These are phyloP conservation scores for Coemansia aciculifera DNA, from an alignment of 192 early-diverging fungal species.

Conservation along the genomic window DNA sequence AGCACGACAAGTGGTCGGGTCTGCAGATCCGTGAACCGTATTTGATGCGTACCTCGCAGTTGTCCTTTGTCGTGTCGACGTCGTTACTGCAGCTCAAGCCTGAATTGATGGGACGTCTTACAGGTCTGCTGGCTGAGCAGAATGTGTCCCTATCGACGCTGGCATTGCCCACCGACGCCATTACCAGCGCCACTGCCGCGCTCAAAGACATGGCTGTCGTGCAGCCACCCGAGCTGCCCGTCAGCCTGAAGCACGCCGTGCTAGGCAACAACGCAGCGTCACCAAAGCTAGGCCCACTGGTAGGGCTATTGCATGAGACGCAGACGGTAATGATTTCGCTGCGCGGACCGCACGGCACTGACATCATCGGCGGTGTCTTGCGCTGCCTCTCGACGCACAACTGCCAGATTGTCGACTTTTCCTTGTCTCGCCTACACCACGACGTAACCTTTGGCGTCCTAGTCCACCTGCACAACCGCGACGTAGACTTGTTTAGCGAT, in stretches of 20 bases:
- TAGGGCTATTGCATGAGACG: slow-evolving; percentile 40
- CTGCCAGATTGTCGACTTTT: slow-evolving; percentile 84
- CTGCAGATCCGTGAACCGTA: slow-evolving; percentile 72
- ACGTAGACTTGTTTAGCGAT: slow-evolving; percentile 77
- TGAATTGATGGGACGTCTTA: slow-evolving; percentile 65
- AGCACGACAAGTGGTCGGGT: slow-evolving; percentile 82
- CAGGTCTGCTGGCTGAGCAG: slow-evolving; percentile 37
- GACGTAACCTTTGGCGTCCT: slow-evolving; percentile 94
- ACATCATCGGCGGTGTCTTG: slow-evolving; percentile 84
- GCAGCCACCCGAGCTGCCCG: slow-evolving; percentile 4
- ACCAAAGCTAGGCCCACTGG: slow-evolving; percentile 56
- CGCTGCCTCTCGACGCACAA: slow-evolving; percentile 70
- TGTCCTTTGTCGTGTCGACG: slow-evolving; percentile 69
- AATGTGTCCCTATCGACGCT: slow-evolving; percentile 34
- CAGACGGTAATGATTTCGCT: slow-evolving; percentile 82
- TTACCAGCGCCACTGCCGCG: slow-evolving; percentile 21
- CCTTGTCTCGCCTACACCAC: slow-evolving; percentile 85
- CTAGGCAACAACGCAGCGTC: slow-evolving; percentile 54
- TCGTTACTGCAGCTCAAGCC: slow-evolving; percentile 68
- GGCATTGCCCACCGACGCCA: slow-evolving; percentile 14
- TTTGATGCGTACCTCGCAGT: slow-evolving; percentile 64
- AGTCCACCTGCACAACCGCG: slow-evolving; percentile 69
- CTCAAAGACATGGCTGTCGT: slow-evolving; percentile 17
- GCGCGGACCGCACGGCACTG: slow-evolving; percentile 86
- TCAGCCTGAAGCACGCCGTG: slow-evolving; percentile 19